Conservation (phyloP, 1,284 basidiomycete species). For the Irpex sp. region DNA sequence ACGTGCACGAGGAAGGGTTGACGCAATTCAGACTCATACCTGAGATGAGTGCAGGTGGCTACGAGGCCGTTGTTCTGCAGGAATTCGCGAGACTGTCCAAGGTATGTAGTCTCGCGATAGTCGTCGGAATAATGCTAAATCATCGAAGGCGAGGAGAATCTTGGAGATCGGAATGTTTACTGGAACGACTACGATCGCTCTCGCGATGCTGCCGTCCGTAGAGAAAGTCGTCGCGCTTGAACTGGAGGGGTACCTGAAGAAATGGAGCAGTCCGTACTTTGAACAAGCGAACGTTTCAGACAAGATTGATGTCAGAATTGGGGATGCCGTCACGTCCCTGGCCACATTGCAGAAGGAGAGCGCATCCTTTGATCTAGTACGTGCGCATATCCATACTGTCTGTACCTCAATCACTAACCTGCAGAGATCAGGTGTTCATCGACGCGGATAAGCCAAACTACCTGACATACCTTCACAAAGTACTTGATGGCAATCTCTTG, state of each 20-base stretch:
- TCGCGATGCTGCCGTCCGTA: constrained; percentile 14
- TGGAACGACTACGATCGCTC: constrained; percentile 17
- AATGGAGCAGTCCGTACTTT: constrained; percentile 13
- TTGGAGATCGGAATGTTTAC: constrained; percentile 20
- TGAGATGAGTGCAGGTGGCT: constrained; percentile 17
- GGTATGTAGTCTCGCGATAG: background rate
- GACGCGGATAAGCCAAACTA: constrained; percentile 18
- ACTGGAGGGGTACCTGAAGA: constrained; percentile 14
- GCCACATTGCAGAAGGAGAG: constrained; percentile 9
- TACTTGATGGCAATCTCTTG: constrained; percentile 12
- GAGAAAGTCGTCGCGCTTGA: constrained; percentile 14
- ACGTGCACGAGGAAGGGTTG: constrained; percentile 12
- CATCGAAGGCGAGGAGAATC: constrained; percentile 10
- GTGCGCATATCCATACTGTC: background rate
- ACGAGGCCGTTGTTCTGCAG: constrained; percentile 16
- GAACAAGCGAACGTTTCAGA: constrained; percentile 12
- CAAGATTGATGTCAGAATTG: constrained; percentile 17
- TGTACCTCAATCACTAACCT: background rate
- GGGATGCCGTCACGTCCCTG: constrained; percentile 14
- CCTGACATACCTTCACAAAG: constrained; percentile 11
- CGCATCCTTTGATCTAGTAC: constrained; percentile 16
- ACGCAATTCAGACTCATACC: constrained; percentile 14
- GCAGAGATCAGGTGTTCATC: constrained; percentile 14
- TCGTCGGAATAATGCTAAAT: background rate
- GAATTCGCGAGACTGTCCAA: constrained; percentile 15